Conservation (phyloP, 2,329 filamentous ascomycete genomes). For the Cladosporium sp. region DNA sequence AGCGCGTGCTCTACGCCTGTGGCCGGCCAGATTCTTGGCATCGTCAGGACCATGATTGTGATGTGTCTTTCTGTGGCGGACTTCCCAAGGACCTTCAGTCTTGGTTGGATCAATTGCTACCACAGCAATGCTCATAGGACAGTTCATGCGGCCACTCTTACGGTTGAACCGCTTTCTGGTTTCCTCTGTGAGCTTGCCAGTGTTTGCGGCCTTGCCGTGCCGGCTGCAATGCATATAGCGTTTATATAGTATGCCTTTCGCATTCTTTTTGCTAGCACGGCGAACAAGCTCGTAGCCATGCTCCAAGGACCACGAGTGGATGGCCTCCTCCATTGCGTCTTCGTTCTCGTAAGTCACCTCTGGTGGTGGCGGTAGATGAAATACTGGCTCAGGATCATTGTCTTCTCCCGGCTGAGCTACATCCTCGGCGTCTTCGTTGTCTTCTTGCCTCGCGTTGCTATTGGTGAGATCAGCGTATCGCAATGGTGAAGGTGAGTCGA, state of each 20-base stretch:
- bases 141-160: conserved; percentile 28
- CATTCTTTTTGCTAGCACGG: conserved; percentile 31
- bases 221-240: conserved; percentile 33
- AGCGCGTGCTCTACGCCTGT: conserved; percentile 27
- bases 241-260: conserved; percentile 30
- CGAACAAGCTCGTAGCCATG: conserved; percentile 33
- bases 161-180: conserved; percentile 25
- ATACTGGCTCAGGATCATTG: conserved; percentile 25
- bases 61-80: conserved; percentile 29
- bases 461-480: not conserved
- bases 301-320: conserved; percentile 31
- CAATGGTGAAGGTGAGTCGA: conserved; percentile 17
- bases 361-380: conserved; percentile 29
- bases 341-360: conserved; percentile 25
- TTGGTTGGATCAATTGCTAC: conserved; percentile 28
- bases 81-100: conserved; percentile 30
- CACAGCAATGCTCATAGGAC: conserved; percentile 31
- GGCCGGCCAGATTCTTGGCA: conserved; percentile 26
- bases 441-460: conserved; percentile 7
- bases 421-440: conserved; percentile 22
- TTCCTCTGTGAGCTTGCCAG: conserved; percentile 22
- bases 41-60: conserved; percentile 32
- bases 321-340: conserved; percentile 27
- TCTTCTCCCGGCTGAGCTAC: conserved; percentile 15
- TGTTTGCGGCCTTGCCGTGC: conserved; percentile 27